phyloP scores from a whole-genome alignment of 768 basidiomycete genomes.

The Dioszegia hungarica region DNA sequence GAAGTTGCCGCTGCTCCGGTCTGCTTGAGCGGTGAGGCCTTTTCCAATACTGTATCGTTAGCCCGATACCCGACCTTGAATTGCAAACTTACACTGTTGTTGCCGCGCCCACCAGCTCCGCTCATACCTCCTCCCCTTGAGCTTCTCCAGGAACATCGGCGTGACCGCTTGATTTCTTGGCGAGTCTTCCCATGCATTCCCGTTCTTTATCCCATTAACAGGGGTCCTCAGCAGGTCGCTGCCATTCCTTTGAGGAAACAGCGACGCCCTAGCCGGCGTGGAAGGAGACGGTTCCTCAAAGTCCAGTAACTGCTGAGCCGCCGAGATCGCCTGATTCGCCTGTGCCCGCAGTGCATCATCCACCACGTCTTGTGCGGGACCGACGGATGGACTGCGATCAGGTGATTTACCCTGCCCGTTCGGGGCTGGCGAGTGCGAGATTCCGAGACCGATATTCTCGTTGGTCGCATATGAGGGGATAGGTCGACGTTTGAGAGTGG shows the following conservation, averaged over 20 bases:
- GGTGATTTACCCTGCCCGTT: no score
- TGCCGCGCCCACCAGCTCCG: conserved; percentile 81
- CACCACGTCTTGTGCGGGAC: conserved; percentile 48
- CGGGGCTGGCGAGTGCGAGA: background rate
- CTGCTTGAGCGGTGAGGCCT: conserved; percentile 54
- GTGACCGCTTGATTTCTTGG: conserved; percentile 59
- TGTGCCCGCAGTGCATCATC: conserved; percentile 82
- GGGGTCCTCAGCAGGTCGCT: conserved; percentile 24
- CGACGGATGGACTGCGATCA: background rate
- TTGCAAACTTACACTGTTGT: conserved; percentile 59
- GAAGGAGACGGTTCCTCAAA: conserved; percentile 52
- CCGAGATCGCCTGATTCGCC: conserved; percentile 89
- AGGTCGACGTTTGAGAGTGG: conserved; percentile 14
- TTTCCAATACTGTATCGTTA: conserved; percentile 54
- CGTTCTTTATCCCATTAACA: background rate
- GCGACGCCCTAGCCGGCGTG: conserved; percentile 55
- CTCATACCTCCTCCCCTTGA: conserved; percentile 62
- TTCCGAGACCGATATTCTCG: conserved; percentile 2
- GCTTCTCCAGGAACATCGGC: conserved; percentile 63
- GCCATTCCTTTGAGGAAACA: background rate
- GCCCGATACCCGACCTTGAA: background rate
- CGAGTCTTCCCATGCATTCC: conserved; percentile 65
- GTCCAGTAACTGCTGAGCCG: conserved; percentile 80
- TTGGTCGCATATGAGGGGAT: conserved; percentile 1
- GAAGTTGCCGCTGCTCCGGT: conserved; percentile 42